Conservation (phyloP, 2,329 filamentous ascomycete genomes). For the Lomentospora prolificans region DNA sequence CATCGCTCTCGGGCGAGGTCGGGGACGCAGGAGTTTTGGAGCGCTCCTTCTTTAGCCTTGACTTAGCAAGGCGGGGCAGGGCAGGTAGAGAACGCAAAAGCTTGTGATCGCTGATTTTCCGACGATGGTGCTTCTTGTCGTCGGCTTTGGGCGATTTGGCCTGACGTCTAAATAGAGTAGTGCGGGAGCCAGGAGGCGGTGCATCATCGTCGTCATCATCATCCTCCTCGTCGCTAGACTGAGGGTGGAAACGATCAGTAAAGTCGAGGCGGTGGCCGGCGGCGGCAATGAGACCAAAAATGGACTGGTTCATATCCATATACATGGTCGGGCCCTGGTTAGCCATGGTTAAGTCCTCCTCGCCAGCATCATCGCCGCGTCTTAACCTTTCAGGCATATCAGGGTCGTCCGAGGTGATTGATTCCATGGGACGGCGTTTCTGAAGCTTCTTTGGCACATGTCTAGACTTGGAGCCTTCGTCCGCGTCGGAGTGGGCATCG, state of each 20-base stretch:
- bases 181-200: conserved; percentile 6
- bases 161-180: conserved; percentile 2
- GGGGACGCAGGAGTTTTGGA: conserved; percentile 10
- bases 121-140: conserved; percentile 30
- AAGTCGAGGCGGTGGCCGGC: conserved; percentile 78
- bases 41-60: conserved; percentile 24
- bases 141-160: conserved; percentile 4
- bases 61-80: conserved; percentile 36
- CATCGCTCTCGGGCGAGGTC: conserved; percentile 11
- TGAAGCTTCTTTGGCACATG: conserved; percentile 7
- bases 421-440: conserved; percentile 2
- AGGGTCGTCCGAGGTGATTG: conserved; percentile 8
- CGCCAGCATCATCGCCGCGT: conserved; percentile 36
- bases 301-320: conserved; percentile 82
- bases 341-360: conserved; percentile 36
- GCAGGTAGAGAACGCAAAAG: conserved; percentile 56
- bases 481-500: not conserved
- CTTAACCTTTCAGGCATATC: conserved; percentile 45
- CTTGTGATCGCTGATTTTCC: conserved; percentile 54
- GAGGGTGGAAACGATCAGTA: conserved; percentile 66
- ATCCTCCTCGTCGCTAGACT: conserved; percentile 76
- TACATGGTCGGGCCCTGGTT: conserved; percentile 38
- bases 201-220: conserved; percentile 23
- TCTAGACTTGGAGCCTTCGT: not conserved
- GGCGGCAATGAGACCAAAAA: conserved; percentile 86